Conservation (phyloP, 1,139 yeast species). For the Pichia sp. region DNA sequence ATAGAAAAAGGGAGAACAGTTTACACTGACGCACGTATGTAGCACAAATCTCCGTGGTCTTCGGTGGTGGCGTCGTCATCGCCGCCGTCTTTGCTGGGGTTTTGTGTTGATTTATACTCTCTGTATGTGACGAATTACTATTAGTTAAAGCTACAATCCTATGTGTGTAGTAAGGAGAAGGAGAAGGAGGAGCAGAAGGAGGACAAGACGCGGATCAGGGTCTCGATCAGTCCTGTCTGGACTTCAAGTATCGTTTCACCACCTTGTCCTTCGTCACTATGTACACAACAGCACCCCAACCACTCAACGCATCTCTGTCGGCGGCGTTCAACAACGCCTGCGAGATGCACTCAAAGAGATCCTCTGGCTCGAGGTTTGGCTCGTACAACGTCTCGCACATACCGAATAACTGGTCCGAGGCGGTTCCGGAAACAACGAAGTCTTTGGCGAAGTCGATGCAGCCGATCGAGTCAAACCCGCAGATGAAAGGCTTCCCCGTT, state of each 20-base stretch:
- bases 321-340: slow-evolving; percentile 93
- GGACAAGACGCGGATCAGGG: no score
- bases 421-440: slow-evolving; percentile 96
- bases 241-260: slow-evolving; percentile 77
- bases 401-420: slow-evolving; percentile 91
- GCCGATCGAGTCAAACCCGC: slow-evolving; percentile 95
- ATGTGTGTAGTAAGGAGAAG: not conserved
- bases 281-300: slow-evolving; percentile 98
- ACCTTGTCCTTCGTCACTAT: slow-evolving; percentile 90
- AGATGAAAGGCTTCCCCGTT: slow-evolving; percentile 79
- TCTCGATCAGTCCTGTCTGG: slow-evolving; percentile 85
- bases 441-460: slow-evolving; percentile 94
- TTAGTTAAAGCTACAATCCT: not conserved
- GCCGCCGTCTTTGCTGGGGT: not conserved
- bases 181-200: no score
- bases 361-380: slow-evolving; percentile 90
- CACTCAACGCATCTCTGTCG: slow-evolving; percentile 95
- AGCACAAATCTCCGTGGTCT: no score
- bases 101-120: not conserved
- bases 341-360: slow-evolving; percentile 90
- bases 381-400: slow-evolving; percentile 98
- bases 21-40: not conserved
- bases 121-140: not conserved
- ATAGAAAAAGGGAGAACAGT: not conserved
- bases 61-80: no score